Base-by-base conservation (phyloP, 805 yeast species). In the Lipomyces kockii region DNA sequence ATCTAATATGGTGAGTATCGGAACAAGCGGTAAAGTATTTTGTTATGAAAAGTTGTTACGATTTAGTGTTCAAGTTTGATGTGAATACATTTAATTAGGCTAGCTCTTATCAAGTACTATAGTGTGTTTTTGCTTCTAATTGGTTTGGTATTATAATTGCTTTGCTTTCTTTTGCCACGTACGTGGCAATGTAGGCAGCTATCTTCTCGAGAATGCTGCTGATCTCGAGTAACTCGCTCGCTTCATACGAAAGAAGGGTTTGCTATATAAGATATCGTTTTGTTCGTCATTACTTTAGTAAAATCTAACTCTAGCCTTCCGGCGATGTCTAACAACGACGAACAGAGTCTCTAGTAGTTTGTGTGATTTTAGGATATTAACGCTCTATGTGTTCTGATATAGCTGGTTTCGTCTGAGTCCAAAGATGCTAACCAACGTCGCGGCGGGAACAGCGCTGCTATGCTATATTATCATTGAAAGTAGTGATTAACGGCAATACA, bases 61-160 rank as follows among this genome's bases (percentile, higher is more conserved):
- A 6, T 43, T 17, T n/a, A 17, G 49, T 43, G 49, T 43, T 17
- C 49, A 43, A 43, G 8, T 43, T 43, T 17, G 49, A 43, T 43
- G 22, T 43, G 49, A 43, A 43, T 17, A 43, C 14, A 43, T 43
- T 43, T 43, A 43, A 17, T 43, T 43, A 43, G 22, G 49, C 49
- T 43, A 43, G 49, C 49, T 43, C 14, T 43, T 17, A 43, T 43
- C 49, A 43, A 43, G 49, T 43, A 43, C n/a, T 43, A 43, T 43
- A 43, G 49, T 43, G 20, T 43, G 5, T 17, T 17, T 43, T 7
- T n/a, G 49, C 12, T 37, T 43, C 49, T 17, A 43, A 12, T 43
- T 43, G 49, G 49, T 43, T 43, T n/a, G 49, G 49, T 43, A 43
- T 43, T n/a, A 43, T 43, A 43, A 43, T 43, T 43, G 22, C 49